phyloP scores from a whole-genome alignment of 2,329 filamentous ascomycete species.

The Xylaria sp. region DNA sequence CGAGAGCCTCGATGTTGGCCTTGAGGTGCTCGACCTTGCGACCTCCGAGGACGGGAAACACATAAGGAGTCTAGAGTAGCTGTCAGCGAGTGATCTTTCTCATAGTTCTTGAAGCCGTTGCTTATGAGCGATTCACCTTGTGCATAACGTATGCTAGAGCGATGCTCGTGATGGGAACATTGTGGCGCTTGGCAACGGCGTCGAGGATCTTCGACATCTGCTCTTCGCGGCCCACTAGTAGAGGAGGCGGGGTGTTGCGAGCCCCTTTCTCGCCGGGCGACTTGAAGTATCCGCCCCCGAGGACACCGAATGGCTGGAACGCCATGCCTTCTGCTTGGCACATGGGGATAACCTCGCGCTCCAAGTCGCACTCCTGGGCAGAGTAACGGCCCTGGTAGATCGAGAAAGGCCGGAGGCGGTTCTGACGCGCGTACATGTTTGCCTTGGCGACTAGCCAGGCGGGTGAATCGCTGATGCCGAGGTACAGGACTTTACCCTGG shows the following conservation, averaged over 20 bases:
- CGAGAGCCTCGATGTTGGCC: slow-evolving; percentile 42
- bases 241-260: not conserved
- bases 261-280: not conserved
- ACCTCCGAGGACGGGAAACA: slow-evolving; percentile 64
- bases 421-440: slow-evolving; percentile 57
- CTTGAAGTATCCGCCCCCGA: slow-evolving; percentile 25
- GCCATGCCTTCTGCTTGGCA: slow-evolving; percentile 59
- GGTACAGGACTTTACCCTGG: slow-evolving; percentile 28
- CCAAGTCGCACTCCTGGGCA: slow-evolving; percentile 60
- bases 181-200: slow-evolving; percentile 15
- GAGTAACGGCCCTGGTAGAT: slow-evolving; percentile 68
- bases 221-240: slow-evolving; percentile 5
- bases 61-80: slow-evolving; percentile 60
- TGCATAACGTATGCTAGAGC: not conserved
- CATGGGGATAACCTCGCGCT: slow-evolving; percentile 65
- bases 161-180: slow-evolving; percentile 7
- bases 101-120: not conserved
- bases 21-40: slow-evolving; percentile 63
- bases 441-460: slow-evolving; percentile 53
- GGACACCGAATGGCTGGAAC: slow-evolving; percentile 50
- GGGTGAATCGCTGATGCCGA: slow-evolving; percentile 49
- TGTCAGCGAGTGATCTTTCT: slow-evolving; percentile 1
- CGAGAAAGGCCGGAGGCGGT: slow-evolving; percentile 60
- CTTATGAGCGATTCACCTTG: not conserved
- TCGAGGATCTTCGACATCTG: slow-evolving; percentile 9